These are phyloP conservation scores for Lachnellula hyalina DNA, from an alignment of 2,329 filamentous ascomycete species.

Conservation along the genomic window DNA sequence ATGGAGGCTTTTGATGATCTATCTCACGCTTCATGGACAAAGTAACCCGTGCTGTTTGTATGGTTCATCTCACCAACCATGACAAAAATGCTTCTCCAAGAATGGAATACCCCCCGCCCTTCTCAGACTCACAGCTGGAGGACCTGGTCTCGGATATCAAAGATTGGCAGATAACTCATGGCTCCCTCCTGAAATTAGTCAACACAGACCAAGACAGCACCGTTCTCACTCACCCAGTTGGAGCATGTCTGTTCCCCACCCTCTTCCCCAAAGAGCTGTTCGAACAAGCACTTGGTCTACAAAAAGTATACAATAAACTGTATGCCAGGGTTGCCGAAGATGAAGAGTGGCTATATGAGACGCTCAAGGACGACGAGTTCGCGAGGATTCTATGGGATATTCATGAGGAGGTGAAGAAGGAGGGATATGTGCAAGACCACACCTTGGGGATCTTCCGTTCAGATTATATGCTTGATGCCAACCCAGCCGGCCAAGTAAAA, in stretches of 20 bases:
- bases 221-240: slow-evolving; percentile 30
- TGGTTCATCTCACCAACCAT: not conserved
- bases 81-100: not conserved
- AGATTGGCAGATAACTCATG: slow-evolving; percentile 40
- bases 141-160: slow-evolving; percentile 15
- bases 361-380: slow-evolving; percentile 31
- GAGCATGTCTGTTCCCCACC: slow-evolving; percentile 33
- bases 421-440: slow-evolving; percentile 30
- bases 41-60: not conserved
- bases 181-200: slow-evolving; percentile 35
- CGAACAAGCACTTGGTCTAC: slow-evolving; percentile 45
- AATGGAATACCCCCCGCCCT: slow-evolving; percentile 5
- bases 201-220: slow-evolving; percentile 23
- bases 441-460: slow-evolving; percentile 37
- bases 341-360: slow-evolving; percentile 33
- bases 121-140: slow-evolving; percentile 2
- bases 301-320: slow-evolving; percentile 54
- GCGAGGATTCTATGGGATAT: slow-evolving; percentile 35
- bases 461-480: slow-evolving; percentile 40
- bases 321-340: slow-evolving; percentile 45
- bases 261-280: slow-evolving; percentile 32
- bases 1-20: no score
- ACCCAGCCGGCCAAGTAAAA: slow-evolving; percentile 1
- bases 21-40: not conserved
- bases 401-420: slow-evolving; percentile 29